Base-by-base conservation (phyloP, 495 filamentous ascomycete species). In the Cercophora sp. region DNA sequence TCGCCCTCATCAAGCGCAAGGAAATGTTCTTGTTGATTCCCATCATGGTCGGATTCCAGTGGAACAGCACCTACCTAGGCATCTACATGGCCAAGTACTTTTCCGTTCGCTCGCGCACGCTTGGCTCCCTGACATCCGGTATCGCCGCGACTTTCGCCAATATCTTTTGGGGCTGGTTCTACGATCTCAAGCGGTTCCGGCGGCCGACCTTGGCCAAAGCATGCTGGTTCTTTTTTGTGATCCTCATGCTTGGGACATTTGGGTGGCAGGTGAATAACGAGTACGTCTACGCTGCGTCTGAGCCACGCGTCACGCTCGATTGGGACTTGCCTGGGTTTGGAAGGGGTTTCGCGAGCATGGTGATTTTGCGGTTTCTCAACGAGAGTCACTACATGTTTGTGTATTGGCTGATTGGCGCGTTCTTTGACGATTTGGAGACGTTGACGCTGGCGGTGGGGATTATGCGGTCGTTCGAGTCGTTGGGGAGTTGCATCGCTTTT, bases 1-100 rank as follows among this genome's bases (percentile, higher is more conserved):
- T 73, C 72, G 58, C 56, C 11, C 60, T 76, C 3, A 54, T 78
- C 8, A 75, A 66, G 55, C 61, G 72, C 11, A 75, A 65, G 57
- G 67, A 78, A 18, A 74, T 82, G 61, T 66, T 73, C 37, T 64
- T 82, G 1, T 67, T 84, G 4, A 64, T 83, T 13, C 79, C 79
- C 8, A 67, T 82, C 31, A 70, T 80, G 25, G 63, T 81, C n/a
- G 76, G 77, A 0, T 75, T 74, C 42, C 74, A 77, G 39, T 83
- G 79, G 70, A 79, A 80, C 44, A 51, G 60, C 5, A 79, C 79
- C 3, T 82, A 84, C 37, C 65, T 77, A 26, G 73, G 75, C n/a
- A 82, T 80, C 54, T 83, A 81, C 61, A 68, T 81, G 55, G 76
- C 78, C 15, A 77, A 77, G 44, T 83, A 84, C 57, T 83, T 84